These are phyloP conservation scores for Peltaster fructicola DNA, from an alignment of 2,329 filamentous ascomycete species.

Conservation along the genomic window DNA sequence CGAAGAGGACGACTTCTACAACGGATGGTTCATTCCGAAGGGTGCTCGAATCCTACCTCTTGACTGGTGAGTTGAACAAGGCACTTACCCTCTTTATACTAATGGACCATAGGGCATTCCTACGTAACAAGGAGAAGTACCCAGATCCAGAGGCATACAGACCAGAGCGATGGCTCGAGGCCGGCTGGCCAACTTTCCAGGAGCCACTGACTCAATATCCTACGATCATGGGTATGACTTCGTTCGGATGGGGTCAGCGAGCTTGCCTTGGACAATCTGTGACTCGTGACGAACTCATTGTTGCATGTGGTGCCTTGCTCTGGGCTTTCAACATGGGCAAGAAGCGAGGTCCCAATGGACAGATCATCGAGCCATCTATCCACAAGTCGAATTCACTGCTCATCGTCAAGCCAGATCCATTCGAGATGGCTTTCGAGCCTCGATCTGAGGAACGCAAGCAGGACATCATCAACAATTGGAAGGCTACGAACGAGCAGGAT, in stretches of 20 bases:
- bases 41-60: conserved; percentile 36
- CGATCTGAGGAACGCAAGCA: conserved; percentile 24
- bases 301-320: conserved; percentile 33
- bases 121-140: conserved; percentile 41
- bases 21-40: conserved; percentile 35
- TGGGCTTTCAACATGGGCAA: conserved; percentile 31
- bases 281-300: conserved; percentile 41
- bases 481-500: conserved; percentile 21
- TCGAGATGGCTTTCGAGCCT: conserved; percentile 37
- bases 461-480: conserved; percentile 24
- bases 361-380: conserved; percentile 20
- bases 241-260: conserved; percentile 47
- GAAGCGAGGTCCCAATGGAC: conserved; percentile 20
- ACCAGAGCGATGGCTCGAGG: conserved; percentile 45
- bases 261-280: conserved; percentile 45
- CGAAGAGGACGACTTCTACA: conserved; percentile 34
- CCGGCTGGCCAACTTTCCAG: conserved; percentile 46
- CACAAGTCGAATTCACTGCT: conserved; percentile 37
- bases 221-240: conserved; percentile 45
- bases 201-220: conserved; percentile 46
- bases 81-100: not conserved
- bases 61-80: conserved; percentile 35
- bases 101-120: conserved; percentile 34
- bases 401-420: conserved; percentile 40
- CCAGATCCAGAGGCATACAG: conserved; percentile 45